Base-by-base conservation (phyloP, 2,329 filamentous ascomycete species). In the Lecanicillium sp. region DNA sequence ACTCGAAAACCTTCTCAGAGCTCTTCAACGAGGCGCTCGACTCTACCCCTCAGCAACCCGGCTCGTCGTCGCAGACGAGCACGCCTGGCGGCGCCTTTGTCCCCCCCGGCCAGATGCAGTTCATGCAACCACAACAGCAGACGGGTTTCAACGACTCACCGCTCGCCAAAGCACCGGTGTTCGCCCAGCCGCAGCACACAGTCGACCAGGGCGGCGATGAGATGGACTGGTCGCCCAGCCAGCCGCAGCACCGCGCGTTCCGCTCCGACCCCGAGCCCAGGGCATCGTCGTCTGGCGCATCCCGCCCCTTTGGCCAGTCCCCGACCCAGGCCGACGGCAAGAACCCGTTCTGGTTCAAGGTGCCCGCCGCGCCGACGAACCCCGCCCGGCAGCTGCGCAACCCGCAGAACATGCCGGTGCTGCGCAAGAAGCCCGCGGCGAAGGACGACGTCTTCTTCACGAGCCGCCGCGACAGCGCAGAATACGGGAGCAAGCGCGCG, bases 201-300 rank as follows among this genome's bases (percentile, higher is more conserved):
- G 44, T 59, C 1, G 64, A 69, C 8, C 68, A 74, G n/a, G n/a
- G n/a, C 49, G 69, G 68, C 1, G 78, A 84, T 32, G 75, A 77
- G 48, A 90, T 90, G 86, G 86, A 90, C 58, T 88, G 85, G 81
- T 78, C 81, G 2, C 83, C 83, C 1, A 80, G 79, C 0, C 67
- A 70, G 48, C 73, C 74, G n/a, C 67, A 70, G 41, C 67, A 81
- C 51, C 75, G 77, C 45, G 77, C 76, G 8, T 81, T 82, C 58
- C 73, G 69, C 51, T 65, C 72, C 37, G 62, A 70, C 29, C 24
- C 37, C 4, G 29, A 43, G 39, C 45, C 29, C 15, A 19, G 23
- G 4, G 55, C 68, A 14, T 62, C 68, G 35, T 64, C 62, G 44
- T 56, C 64, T 51, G 66, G 68, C 37, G 5, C 30, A 11, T 67